phyloP scores from a whole-genome alignment of 1,284 basidiomycete species.

The Cryptococcus depauperatus region DNA sequence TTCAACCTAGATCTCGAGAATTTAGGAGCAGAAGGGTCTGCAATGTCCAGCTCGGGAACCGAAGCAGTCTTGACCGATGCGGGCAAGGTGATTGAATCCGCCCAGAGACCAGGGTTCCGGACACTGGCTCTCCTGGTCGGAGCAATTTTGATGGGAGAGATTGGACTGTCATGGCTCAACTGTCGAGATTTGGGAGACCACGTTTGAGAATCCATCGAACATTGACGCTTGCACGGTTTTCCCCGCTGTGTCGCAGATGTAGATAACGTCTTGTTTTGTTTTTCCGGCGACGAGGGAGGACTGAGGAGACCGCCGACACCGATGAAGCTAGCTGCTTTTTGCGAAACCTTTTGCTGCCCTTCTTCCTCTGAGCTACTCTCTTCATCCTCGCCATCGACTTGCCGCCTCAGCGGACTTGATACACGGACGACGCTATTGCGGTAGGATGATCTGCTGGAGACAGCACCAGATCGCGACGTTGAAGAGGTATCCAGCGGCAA shows the following conservation, averaged over 20 bases:
- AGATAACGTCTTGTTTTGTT: constrained; percentile 7
- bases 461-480: not conserved
- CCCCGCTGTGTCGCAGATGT: constrained; percentile 2
- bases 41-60: constrained; percentile 5
- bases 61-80: not conserved
- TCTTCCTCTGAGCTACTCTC: constrained; percentile 2
- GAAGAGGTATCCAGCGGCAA: constrained; percentile 6
- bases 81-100: not conserved
- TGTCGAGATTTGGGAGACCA: constrained; percentile 7
- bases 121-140: not conserved
- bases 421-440: constrained; percentile 26
- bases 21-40: constrained; percentile 20
- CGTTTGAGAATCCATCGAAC: not conserved
- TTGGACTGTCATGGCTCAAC: constrained; percentile 14
- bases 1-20: constrained; percentile 28
- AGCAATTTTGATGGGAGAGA: constrained; percentile 3
- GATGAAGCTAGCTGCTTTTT: constrained; percentile 18
- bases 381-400: constrained; percentile 24
- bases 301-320: constrained; percentile 23
- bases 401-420: constrained; percentile 25
- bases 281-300: constrained; percentile 22
- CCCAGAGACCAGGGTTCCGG: constrained; percentile 2
- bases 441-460: constrained; percentile 15
- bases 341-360: constrained; percentile 1
- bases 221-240: not conserved